Evolutionary conservation across 192 early-diverging fungal genomes (phyloP).

Genomic region (Allomyces macrogynus): DNA sequence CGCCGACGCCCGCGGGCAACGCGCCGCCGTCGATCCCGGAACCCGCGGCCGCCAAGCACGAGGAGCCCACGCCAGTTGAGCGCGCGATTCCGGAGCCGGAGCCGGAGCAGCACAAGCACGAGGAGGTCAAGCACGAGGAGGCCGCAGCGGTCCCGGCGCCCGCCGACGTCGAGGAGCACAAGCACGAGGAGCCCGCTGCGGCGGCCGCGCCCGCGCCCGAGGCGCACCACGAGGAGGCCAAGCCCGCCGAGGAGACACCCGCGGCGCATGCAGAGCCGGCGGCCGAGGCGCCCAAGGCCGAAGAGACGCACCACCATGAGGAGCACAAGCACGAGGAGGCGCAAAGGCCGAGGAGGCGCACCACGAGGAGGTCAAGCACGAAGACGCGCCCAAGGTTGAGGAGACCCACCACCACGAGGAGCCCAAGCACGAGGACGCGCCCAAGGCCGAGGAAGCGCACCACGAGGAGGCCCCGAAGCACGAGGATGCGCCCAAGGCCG

Average conservation of each 20-base stretch:
- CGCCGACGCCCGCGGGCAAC: too few relatives aligned
- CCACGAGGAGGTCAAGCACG: background rate
- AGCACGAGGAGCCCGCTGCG: background rate
- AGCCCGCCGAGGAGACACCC: background rate
- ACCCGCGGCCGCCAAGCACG: too few relatives aligned
- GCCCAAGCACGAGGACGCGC: background rate
- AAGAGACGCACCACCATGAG: background rate
- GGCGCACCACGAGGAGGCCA: background rate
- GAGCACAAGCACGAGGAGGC: background rate
- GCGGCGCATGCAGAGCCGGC: too few relatives aligned
- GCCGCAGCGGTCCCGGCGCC: background rate
- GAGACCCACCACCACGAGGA: background rate
- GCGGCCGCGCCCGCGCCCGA: too few relatives aligned
- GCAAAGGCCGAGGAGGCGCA: background rate
- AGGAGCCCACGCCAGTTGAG: too few relatives aligned
- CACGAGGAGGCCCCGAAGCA: background rate
- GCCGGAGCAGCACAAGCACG: too few relatives aligned
- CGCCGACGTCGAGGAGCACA: background rate
- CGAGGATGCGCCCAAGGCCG: background rate
- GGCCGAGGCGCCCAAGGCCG: background rate
- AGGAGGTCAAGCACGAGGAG: background rate
- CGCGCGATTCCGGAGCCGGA: too few relatives aligned
- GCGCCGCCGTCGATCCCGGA: too few relatives aligned
- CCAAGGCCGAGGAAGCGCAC: background rate
- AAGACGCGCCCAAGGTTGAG: background rate